A percentile compares a stretch with the other conserved stretches of the same genome.
Evolutionary conservation across 441 rosid species (phyloP).

Genomic region (Biscutella auriculata): DNA sequence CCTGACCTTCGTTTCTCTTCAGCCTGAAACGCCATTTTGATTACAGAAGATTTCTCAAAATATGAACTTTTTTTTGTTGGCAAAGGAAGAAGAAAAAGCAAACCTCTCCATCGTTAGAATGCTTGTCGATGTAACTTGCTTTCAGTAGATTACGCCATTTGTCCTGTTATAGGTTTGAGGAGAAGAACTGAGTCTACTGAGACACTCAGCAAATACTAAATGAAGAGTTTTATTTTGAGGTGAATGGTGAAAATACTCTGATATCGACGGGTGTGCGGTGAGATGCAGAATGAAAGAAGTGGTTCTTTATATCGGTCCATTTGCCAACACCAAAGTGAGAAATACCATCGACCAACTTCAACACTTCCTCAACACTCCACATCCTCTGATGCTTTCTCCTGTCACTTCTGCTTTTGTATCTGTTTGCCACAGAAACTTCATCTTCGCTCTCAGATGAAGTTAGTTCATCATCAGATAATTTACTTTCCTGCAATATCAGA

Average conservation of each 20-base stretch:
- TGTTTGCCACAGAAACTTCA: constrained; percentile 23
- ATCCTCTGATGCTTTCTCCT: constrained; percentile 77
- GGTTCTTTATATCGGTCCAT: constrained; percentile 88
- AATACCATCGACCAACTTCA: constrained; percentile 73
- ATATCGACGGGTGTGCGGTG: constrained; percentile 85
- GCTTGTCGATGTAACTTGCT: constrained; percentile 40
- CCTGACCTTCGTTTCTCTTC: constrained; percentile 31
- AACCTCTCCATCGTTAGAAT: constrained; percentile 41
- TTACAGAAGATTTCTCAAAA: not conserved
- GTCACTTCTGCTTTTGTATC: constrained; percentile 31
- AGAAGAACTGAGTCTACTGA: constrained; percentile 9
- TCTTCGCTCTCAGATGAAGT: constrained; percentile 50
- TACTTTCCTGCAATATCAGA: constrained; percentile 24
- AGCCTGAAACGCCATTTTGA: no score
- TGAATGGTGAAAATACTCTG: constrained; percentile 46
- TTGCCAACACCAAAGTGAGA: constrained; percentile 74
- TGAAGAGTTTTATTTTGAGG: not conserved
- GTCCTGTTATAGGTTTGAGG: constrained; percentile 39
- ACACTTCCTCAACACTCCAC: constrained; percentile 80
- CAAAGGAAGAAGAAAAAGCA: constrained; percentile 11
- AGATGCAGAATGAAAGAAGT: constrained; percentile 47
- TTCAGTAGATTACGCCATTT: constrained; percentile 94
- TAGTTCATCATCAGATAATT: constrained; percentile 32
- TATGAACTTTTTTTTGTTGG: not conserved
- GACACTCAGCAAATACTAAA: not conserved